Conservation (phyloP, 2,329 filamentous ascomycete genomes). For the Pseudocercospora ulei region DNA sequence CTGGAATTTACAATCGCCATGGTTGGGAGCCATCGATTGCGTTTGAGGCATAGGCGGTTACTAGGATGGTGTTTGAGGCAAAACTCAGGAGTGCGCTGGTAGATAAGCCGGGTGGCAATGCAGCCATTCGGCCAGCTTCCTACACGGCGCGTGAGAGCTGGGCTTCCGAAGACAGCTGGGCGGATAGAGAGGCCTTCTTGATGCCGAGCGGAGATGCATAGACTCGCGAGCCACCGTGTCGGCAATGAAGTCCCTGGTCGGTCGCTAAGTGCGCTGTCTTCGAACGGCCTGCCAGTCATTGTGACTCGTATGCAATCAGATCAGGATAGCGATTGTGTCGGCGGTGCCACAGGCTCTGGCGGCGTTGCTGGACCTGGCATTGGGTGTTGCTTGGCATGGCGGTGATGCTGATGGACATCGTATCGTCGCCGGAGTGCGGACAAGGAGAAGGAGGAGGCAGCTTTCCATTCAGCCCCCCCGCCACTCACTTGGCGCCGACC, state of each 20-base stretch:
- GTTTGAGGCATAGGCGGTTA: not conserved
- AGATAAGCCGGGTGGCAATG: not conserved
- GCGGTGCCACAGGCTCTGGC: not conserved
- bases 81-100: not conserved
- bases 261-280: too few relatives aligned
- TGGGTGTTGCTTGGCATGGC: not conserved
- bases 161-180: not conserved
- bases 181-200: too few relatives aligned
- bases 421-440: not conserved
- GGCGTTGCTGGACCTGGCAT: not conserved
- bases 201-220: too few relatives aligned
- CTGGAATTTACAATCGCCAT: not conserved
- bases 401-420: not conserved
- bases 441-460: not conserved
- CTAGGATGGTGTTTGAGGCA: not conserved
- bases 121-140: not conserved
- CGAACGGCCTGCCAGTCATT: not conserved
- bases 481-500: slow-evolving; percentile 6
- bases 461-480: not conserved
- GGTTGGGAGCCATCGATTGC: not conserved
- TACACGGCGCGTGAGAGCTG: not conserved
- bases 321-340: slow-evolving; percentile 2
- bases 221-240: too few relatives aligned
- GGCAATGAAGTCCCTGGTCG: too few relatives aligned
- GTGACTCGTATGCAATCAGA: not conserved